Conservation (phyloP, 148 eudicot species). For the Diospyros lotus region DNA sequence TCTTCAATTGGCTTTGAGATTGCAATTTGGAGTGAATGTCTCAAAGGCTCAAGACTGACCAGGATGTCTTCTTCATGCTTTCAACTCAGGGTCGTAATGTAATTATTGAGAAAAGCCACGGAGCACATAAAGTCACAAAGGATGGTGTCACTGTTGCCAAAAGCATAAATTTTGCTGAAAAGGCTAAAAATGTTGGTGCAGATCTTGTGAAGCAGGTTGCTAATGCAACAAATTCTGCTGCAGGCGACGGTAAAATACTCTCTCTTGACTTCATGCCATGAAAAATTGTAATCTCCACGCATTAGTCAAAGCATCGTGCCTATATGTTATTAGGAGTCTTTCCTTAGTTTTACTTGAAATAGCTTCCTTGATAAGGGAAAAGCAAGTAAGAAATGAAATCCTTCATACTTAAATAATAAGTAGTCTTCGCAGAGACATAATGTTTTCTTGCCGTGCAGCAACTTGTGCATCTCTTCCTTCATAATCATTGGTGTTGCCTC, state of each 20-base stretch:
- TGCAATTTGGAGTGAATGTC: background rate
- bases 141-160: constrained; percentile 99
- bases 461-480: no score
- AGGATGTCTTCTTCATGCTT: constrained; percentile 9
- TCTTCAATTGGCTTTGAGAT: background rate
- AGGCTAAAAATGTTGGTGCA: constrained; percentile 86
- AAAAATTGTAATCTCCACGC: background rate
- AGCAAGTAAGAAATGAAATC: background rate
- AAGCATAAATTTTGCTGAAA: constrained; percentile 69
- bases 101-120: constrained; percentile 61
- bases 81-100: constrained; percentile 72
- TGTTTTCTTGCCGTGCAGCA: no score
- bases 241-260: constrained; percentile 74
- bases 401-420: background rate
- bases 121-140: constrained; percentile 81
- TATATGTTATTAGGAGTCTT: background rate
- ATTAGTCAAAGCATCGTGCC: background rate
- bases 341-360: background rate
- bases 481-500: no score
- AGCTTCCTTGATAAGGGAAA: background rate
- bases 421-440: background rate
- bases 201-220: constrained; percentile 39
- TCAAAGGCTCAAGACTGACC: background rate
- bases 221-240: constrained; percentile 67
- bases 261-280: constrained; percentile 6